Conservation (phyloP, 2,329 filamentous ascomycete species). For the Fusarium brachygibbosum region DNA sequence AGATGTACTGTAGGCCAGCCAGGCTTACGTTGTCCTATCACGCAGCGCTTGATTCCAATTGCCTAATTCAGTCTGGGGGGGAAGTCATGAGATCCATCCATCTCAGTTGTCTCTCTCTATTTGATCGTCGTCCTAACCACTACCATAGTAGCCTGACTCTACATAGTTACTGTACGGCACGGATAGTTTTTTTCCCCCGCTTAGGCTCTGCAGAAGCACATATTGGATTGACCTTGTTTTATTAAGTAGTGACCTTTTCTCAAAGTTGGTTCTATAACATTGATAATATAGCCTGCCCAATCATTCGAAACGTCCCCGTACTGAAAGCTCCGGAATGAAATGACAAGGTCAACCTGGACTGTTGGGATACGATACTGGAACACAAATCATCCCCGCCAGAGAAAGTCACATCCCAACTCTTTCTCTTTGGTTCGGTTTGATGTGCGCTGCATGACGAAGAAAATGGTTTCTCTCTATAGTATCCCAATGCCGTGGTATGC, state of each 20-base stretch:
- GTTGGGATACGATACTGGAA: constrained; percentile 16
- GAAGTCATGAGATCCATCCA: constrained; percentile 4
- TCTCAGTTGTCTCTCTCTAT: background rate
- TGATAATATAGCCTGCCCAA: constrained; percentile 10
- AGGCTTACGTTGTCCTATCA: constrained; percentile 37
- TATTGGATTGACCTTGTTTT: background rate
- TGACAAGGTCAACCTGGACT: constrained; percentile 9
- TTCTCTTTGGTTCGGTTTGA: constrained; percentile 5
- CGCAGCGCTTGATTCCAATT: constrained; percentile 26
- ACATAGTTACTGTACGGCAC: background rate
- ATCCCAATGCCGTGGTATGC: constrained; percentile 46
- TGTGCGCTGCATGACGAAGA: constrained; percentile 40
- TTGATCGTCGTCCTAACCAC: constrained; percentile 12
- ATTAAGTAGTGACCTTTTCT: constrained; percentile 4
- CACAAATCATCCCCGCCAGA: constrained; percentile 35
- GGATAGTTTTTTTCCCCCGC: background rate
- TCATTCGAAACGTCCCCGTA: constrained; percentile 12
- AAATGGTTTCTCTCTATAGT: constrained; percentile 41
- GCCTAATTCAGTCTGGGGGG: constrained; percentile 19
- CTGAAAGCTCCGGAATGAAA: constrained; percentile 20
- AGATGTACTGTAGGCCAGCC: background rate
- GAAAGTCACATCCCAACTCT: constrained; percentile 30
- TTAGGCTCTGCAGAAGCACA: background rate
- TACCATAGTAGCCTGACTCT: background rate
- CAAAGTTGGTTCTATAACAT: background rate